Conservation (phyloP, 352 stramenopile genomes). For the Globisporangium perplexum region DNA sequence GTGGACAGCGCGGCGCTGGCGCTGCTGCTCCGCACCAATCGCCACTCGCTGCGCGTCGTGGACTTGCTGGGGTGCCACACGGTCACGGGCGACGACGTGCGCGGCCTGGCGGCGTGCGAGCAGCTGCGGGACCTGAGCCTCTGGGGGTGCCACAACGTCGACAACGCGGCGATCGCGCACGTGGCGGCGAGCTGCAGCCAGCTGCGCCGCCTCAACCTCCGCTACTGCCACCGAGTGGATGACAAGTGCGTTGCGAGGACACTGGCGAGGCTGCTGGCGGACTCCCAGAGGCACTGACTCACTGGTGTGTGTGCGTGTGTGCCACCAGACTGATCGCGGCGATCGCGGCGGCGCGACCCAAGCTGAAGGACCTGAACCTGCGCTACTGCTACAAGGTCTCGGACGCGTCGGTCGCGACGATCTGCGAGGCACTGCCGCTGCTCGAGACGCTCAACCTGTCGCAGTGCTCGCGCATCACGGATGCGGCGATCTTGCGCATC, state of each 20-base stretch:
- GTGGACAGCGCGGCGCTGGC: constrained; percentile 49
- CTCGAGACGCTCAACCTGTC: constrained; percentile 76
- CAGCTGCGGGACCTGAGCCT: constrained; percentile 59
- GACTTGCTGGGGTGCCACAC: constrained; percentile 78
- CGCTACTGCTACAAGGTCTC: constrained; percentile 87
- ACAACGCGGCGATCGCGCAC: constrained; percentile 56
- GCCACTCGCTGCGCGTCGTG: constrained; percentile 44
- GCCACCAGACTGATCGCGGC: constrained; percentile 32
- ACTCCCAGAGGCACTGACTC: not conserved
- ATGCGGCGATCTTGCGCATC: constrained; percentile 58
- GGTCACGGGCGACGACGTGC: constrained; percentile 44
- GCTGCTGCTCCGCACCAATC: constrained; percentile 41
- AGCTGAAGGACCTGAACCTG: constrained; percentile 68
- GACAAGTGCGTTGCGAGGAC: constrained; percentile 35
- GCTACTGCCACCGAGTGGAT: constrained; percentile 83
- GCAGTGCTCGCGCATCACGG: constrained; percentile 75
- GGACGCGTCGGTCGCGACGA: constrained; percentile 43
- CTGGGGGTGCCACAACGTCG: constrained; percentile 74
- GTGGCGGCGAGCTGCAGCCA: constrained; percentile 38
- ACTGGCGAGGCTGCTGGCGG: too few relatives aligned
- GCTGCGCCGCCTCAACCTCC: constrained; percentile 60
- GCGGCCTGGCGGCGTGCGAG: constrained; percentile 30
- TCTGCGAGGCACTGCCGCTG: constrained; percentile 40
- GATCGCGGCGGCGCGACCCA: constrained; percentile 35
- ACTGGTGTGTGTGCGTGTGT: not conserved